Evolutionary conservation across 148 eudicot species (phyloP), one percentile per base, ranked within the genome.

Genomic region (Vaccinium darrowii): DNA sequence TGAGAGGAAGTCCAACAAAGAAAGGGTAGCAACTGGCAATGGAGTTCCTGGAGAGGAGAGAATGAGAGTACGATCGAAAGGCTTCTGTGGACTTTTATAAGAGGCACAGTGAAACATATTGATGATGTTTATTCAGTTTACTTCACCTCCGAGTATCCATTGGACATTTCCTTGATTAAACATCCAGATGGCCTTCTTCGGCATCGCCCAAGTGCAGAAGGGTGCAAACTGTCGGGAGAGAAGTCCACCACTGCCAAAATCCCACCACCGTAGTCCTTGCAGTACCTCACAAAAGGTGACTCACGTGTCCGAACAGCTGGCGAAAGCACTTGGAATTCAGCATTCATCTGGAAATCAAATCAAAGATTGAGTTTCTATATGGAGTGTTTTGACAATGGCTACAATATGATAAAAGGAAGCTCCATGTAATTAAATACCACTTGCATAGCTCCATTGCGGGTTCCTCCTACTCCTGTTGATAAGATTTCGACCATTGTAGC

Each of bases 31-130:
- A 27, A 27, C 27, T 88, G 13, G 92, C 97, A 72, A 96, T 94
- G 98, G 88, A 96, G 99, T 97, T 94, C 87, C 86, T 97, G 87
- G 98, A 95, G 86, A 89, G 89, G 54, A 89, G 99, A 87, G 99
- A 97, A 84, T 95, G 98, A 78, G 98, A 97, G 85, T 97, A 97
- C 84, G 99, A 97, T 86, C 89, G 80, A 58, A 95, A 95, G 87
- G 89, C 93, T 30, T 78, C 87, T 27, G 95, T 95, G 25, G 90
- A 95, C 85, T 97, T 97, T 54, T 95, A 88, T 89, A 93, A 89
- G 94, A 27, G 27, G 27, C 27, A 27, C 27, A 27, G 27, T 27
- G 27, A 27, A 27, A 27, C 27, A 27, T 27, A 27, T 27, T 27
- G 51, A 75, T 75, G 80, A n/a, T 3, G 50, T 33, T 53, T 1